Evolutionary conservation across 2,329 filamentous ascomycete genomes (phyloP).

Genomic region (Colletotrichum abscissum): DNA sequence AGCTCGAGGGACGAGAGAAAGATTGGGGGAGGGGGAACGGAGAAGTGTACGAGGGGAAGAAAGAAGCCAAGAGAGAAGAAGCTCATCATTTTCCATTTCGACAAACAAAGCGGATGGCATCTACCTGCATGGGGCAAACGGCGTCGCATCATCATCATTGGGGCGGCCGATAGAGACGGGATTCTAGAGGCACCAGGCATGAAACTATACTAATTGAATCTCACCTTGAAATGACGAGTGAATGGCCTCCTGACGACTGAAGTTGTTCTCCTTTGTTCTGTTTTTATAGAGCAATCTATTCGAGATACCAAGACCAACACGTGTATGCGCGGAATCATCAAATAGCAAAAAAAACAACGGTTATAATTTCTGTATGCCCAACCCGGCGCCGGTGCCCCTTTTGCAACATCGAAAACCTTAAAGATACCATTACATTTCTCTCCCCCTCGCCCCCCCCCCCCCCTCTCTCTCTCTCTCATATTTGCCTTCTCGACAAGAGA

Average conservation of each 20-base stretch:
- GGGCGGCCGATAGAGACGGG: constrained; percentile 3
- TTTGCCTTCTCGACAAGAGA: neutral
- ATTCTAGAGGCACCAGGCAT: constrained; percentile 6
- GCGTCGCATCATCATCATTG: constrained; percentile 7
- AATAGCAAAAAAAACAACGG: neutral
- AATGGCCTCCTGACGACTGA: too few species aligned
- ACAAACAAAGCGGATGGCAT: constrained; percentile 21
- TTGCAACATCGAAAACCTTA: neutral
- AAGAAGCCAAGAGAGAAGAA: too few species aligned
- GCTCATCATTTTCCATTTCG: neutral
- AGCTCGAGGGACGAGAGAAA: neutral
- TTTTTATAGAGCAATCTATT: neutral
- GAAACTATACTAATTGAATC: neutral
- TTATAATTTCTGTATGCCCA: neutral
- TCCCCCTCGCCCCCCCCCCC: too few species aligned
- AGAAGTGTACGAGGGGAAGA: too few species aligned
- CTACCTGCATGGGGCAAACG: constrained; percentile 17
- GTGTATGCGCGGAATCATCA: neutral
- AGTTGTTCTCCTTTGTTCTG: neutral
- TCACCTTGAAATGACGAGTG: neutral
- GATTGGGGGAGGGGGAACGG: neutral
- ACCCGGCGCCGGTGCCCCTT: neutral
- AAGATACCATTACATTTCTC: constrained; percentile 21
- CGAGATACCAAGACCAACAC: neutral
- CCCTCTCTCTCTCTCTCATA: neutral